Conservation (phyloP, 768 basidiomycete species). For the Macrocybe gigantea region DNA sequence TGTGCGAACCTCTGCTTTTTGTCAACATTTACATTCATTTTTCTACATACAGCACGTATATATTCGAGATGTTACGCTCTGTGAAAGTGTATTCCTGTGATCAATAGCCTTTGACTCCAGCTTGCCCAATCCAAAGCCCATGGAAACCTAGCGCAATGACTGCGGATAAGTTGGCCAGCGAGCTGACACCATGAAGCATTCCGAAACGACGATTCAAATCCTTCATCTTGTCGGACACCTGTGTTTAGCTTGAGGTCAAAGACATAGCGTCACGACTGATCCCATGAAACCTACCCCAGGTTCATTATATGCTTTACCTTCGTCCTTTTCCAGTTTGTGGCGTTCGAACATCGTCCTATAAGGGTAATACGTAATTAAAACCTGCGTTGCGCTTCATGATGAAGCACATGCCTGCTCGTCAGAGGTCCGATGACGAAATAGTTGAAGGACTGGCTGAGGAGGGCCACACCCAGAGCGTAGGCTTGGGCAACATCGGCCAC, state of each 20-base stretch:
- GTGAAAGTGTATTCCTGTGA: conserved; percentile 4
- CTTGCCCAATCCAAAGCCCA: conserved; percentile 64
- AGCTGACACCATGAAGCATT: conserved; percentile 62
- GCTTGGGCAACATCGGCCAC: conserved; percentile 61
- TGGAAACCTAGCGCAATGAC: conserved; percentile 61
- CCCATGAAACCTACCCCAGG: conserved; percentile 42
- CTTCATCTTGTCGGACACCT: conserved; percentile 70
- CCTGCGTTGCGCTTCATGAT: neutral
- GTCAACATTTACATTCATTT: conserved; percentile 10
- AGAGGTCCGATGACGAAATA: conserved; percentile 66
- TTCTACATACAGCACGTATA: conserved; percentile 9
- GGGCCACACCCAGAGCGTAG: conserved; percentile 44
- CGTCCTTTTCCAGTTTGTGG: conserved; percentile 67
- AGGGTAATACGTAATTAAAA: neutral
- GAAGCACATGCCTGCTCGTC: conserved; percentile 52
- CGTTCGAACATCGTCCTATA: conserved; percentile 70
- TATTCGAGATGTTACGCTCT: conserved; percentile 2
- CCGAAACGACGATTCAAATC: conserved; percentile 62
- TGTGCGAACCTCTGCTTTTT: conserved; percentile 19
- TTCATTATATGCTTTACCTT: conserved; percentile 63
- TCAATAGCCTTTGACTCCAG: conserved; percentile 39
- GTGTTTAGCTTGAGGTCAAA: conserved; percentile 3
- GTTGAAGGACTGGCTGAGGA: conserved; percentile 51
- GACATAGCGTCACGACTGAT: neutral
- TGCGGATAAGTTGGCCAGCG: conserved; percentile 56